These are phyloP conservation scores for Aspergillus pseudotamarii DNA, from an alignment of 2,329 filamentous ascomycete species.

Conservation along the genomic window DNA sequence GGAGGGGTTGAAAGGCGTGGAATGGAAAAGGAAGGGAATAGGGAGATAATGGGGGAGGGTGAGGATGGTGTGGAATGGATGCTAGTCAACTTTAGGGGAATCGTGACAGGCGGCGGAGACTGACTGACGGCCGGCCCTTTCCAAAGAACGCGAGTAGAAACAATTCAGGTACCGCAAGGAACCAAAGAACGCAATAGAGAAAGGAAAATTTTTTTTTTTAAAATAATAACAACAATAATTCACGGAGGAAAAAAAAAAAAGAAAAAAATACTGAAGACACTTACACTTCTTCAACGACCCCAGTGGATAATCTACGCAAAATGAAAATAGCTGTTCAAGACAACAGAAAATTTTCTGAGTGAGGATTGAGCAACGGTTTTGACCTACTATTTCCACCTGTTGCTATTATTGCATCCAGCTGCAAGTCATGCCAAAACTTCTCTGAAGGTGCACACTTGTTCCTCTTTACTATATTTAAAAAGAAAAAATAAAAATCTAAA, in stretches of 20 bases:
- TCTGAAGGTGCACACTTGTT: not conserved
- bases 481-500: not conserved
- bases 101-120: conserved; percentile 25
- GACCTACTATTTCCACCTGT: conserved; percentile 10
- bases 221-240: not conserved
- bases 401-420: conserved; percentile 22
- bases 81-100: conserved; percentile 21
- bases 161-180: conserved; percentile 4
- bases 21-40: conserved; percentile 30
- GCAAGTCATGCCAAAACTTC: conserved; percentile 22
- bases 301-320: not conserved
- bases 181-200: not conserved
- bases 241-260: not conserved
- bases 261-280: not conserved
- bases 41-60: conserved; percentile 35
- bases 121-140: conserved; percentile 16
- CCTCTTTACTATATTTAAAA: not conserved
- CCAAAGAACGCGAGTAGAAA: conserved; percentile 23
- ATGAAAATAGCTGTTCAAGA: not conserved
- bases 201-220: no score
- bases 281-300: not conserved
- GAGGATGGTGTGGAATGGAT: conserved; percentile 28
- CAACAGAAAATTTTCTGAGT: not conserved
- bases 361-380: not conserved
- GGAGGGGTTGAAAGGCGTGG: conserved; percentile 18